A percentile compares a stretch with the other conserved stretches of the same genome.
Conservation (phyloP, 257 asterid species). For the Gentiana straminea region DNA sequence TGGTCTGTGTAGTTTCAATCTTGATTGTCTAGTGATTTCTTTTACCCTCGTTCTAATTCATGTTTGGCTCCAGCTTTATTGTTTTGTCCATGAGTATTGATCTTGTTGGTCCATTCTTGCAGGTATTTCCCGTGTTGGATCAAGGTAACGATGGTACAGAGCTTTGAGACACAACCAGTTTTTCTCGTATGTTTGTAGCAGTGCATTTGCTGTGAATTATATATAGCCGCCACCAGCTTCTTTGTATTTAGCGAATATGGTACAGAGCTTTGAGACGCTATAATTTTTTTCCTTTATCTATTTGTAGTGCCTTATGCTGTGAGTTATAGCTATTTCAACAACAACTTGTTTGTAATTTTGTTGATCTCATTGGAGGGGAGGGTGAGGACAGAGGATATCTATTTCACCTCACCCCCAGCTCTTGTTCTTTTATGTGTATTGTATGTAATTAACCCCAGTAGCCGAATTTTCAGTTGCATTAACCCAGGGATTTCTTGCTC, state of each 20-base stretch:
- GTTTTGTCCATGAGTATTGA: not conserved
- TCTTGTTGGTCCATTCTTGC: slow-evolving; percentile 14
- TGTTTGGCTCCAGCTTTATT: not conserved
- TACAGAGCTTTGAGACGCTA: too few relatives aligned
- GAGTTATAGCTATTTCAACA: not conserved
- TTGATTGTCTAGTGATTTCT: too few relatives aligned
- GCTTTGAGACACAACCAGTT: slow-evolving; percentile 11
- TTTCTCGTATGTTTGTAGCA: slow-evolving; percentile 8
- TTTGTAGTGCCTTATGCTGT: too few relatives aligned
- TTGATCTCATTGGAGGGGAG: slow-evolving; percentile 9
- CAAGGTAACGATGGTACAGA: slow-evolving; percentile 15
- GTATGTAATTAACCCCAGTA: slow-evolving; percentile 22
- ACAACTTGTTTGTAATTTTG: slow-evolving; percentile 13
- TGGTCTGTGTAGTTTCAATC: too few relatives aligned
- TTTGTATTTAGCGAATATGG: too few relatives aligned
- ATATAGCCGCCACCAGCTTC: too few relatives aligned
- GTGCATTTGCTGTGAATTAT: slow-evolving; percentile 18
- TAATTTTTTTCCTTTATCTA: too few relatives aligned
- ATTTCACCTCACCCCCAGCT: slow-evolving; percentile 8
- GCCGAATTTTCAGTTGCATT: slow-evolving; percentile 1
- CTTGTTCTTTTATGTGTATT: slow-evolving; percentile 18
- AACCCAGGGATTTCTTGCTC: not conserved
- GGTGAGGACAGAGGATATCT: slow-evolving; percentile 4
- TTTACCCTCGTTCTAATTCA: too few relatives aligned
- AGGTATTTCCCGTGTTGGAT: slow-evolving; percentile 31